These are phyloP conservation scores for Pythium dissotocum DNA, from an alignment of 352 stramenopile species.

Conservation along the genomic window DNA sequence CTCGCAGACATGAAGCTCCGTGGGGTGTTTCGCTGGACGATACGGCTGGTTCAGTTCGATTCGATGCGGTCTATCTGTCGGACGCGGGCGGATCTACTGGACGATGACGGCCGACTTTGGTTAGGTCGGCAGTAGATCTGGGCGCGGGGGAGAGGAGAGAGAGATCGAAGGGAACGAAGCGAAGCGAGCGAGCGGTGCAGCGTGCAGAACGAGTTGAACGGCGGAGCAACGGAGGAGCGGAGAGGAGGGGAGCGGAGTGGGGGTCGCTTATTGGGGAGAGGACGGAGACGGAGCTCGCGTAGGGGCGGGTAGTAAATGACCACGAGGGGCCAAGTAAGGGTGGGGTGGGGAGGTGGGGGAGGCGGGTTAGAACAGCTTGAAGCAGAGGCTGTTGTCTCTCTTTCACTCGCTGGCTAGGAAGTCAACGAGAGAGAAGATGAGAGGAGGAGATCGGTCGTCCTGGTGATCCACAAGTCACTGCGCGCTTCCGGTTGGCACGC, in stretches of 20 bases:
- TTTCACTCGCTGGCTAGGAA: slow-evolving; percentile 13
- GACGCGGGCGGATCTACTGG: no score
- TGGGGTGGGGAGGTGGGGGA: slow-evolving; percentile 11
- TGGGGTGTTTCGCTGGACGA: not conserved
- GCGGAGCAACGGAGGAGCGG: slow-evolving; percentile 2
- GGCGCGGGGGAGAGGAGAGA: slow-evolving; percentile 3
- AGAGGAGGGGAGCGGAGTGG: not conserved
- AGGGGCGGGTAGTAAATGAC: slow-evolving; percentile 25
- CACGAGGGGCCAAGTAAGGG: slow-evolving; percentile 38
- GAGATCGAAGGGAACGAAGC: no score
- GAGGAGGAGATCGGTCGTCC: slow-evolving; percentile 31
- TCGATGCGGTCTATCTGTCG: no score
- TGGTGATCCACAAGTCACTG: slow-evolving; percentile 21
- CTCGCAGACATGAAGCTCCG: slow-evolving; percentile 46
- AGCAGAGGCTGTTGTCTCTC: slow-evolving; percentile 37
- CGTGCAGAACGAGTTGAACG: no score
- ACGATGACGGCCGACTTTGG: slow-evolving; percentile 3
- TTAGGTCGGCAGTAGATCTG: slow-evolving; percentile 17
- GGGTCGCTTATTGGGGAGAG: slow-evolving; percentile 20
- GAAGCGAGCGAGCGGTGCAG: no score
- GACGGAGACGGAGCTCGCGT: slow-evolving; percentile 34
- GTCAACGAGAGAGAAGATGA: slow-evolving; percentile 34
- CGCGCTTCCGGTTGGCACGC: slow-evolving; percentile 22
- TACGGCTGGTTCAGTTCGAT: not conserved
- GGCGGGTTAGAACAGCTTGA: slow-evolving; percentile 27